Base-by-base conservation (phyloP, 495 filamentous ascomycete species). In the Astrocystis sublimbata region DNA sequence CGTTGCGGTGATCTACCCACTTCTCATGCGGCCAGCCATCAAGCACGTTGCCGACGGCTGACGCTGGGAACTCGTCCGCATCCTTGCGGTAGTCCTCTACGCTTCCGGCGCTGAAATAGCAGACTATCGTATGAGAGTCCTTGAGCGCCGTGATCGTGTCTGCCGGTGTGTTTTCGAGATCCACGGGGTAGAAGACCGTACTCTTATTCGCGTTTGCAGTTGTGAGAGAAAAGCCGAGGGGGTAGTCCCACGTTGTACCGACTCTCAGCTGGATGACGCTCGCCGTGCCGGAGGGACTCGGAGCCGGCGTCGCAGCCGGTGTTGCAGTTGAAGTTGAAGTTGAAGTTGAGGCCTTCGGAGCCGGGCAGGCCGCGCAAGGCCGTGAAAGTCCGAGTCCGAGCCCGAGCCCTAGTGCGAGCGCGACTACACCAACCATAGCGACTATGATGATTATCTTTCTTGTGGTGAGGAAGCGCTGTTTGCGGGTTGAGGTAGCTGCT, bases 51-150 rank as follows among this genome's bases (percentile, higher is more conserved):
- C 85, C 88, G 19, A 84, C 64, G 50, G 89, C 88, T 1, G 69
- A 64, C 0, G 65, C 23, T 1, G 68, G 61, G 73, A 91, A 92
- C 0, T 80, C 40, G 47, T 36, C 51, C 4, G 81, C 71, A 66
- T 92, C 89, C 5, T 76, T 70, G 5, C 88, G 81, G 72, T 78
- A 83, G 59, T 81, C 68, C 28, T 62, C 60, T 17, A 62, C 51
- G 43, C 60, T 62, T 6, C 89, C 89, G 1, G 87, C 89, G 10
- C 81, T 85, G 75, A 90, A 91, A 70, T 91, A 92, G 77, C 89
- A 92, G 59, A 91, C 88, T 26, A 89, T 83, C 46, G 80, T 86
- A 57, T 83, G 77, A 30, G 72, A 59, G 4, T 35, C 41, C 42
- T 88, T 83, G 1, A 89, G 75, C 0, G 68, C 60, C 4, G 72